A percentile compares a stretch with the other conserved stretches of the same genome.
Evolutionary conservation across 1,284 basidiomycete genomes (phyloP).

Genomic region (Binderoboletus segoi): DNA sequence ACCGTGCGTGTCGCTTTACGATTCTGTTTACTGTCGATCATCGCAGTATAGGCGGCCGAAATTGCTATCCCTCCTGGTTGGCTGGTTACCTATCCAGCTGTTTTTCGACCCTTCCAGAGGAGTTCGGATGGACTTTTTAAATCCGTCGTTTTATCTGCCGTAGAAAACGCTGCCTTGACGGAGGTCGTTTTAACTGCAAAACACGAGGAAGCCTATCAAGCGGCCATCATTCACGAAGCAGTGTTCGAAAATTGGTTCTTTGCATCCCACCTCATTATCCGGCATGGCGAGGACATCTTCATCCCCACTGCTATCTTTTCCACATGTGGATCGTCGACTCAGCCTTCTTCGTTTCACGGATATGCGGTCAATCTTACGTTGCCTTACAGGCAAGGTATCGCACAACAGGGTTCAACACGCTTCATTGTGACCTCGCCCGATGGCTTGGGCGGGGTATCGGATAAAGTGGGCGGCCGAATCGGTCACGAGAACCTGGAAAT

Average conservation of each 20-base stretch:
- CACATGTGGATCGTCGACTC: slow-evolving; percentile 19
- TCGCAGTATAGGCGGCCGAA: slow-evolving; percentile 23
- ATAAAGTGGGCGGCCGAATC: slow-evolving; percentile 20
- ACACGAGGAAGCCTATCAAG: slow-evolving; percentile 44
- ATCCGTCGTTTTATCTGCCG: slow-evolving; percentile 23
- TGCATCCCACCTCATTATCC: slow-evolving; percentile 45
- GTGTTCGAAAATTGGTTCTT: slow-evolving; percentile 31
- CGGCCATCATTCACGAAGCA: slow-evolving; percentile 21
- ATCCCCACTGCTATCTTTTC: slow-evolving; percentile 27
- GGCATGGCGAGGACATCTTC: slow-evolving; percentile 48
- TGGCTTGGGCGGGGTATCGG: slow-evolving; percentile 10
- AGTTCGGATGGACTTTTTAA: slow-evolving; percentile 9
- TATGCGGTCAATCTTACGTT: slow-evolving; percentile 55
- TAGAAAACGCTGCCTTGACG: slow-evolving; percentile 33
- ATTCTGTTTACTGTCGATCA: slow-evolving; percentile 8
- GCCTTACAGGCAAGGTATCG: slow-evolving; percentile 74
- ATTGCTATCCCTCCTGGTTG: slow-evolving; percentile 32
- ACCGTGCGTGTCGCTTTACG: slow-evolving; percentile 21
- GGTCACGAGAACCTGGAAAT: slow-evolving; percentile 58
- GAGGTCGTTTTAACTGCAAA: slow-evolving; percentile 53
- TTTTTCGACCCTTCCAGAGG: slow-evolving; percentile 30
- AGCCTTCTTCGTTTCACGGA: slow-evolving; percentile 32
- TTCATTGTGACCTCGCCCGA: slow-evolving; percentile 54
- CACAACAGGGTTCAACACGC: slow-evolving; percentile 52
- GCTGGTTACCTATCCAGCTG: slow-evolving; percentile 28